phyloP scores from a whole-genome alignment of 805 yeast species.

The Lachancea sp. region DNA sequence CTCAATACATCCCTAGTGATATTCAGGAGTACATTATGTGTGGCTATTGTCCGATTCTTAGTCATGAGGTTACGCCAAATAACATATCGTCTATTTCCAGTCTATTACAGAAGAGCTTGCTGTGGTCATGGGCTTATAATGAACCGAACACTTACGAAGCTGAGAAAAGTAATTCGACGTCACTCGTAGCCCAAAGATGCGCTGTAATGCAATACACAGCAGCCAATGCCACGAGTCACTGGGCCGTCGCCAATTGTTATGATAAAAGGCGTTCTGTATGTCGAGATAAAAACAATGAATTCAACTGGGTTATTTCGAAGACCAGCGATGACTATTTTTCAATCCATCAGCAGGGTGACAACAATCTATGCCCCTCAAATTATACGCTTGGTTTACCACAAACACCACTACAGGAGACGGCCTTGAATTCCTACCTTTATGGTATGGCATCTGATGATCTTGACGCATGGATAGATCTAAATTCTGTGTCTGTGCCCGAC shows the following conservation, averaged over 20 bases:
- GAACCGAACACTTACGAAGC: slow-evolving; percentile 39
- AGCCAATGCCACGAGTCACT: slow-evolving; percentile 37
- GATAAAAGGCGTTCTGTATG: slow-evolving; percentile 50
- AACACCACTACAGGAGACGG: slow-evolving; percentile 42
- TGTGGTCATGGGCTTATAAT: slow-evolving; percentile 72
- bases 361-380: slow-evolving; percentile 33
- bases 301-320: slow-evolving; percentile 39
- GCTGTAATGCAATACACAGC: slow-evolving; percentile 33
- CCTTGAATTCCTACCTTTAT: slow-evolving; percentile 17
- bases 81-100: slow-evolving; percentile 27
- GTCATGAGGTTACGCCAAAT: slow-evolving; percentile 25
- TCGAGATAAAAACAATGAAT: slow-evolving; percentile 35
- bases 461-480: slow-evolving; percentile 67
- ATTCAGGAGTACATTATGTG: slow-evolving; percentile 39
- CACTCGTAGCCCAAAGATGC: slow-evolving; percentile 39
- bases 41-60: slow-evolving; percentile 66
- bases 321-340: slow-evolving; percentile 41
- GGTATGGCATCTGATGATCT: slow-evolving; percentile 7
- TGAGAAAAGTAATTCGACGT: slow-evolving; percentile 16
- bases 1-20: slow-evolving; percentile 37
- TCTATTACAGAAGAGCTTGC: slow-evolving; percentile 31
- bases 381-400: slow-evolving; percentile 43
- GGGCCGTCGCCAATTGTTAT: slow-evolving; percentile 67
- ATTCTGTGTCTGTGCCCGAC: slow-evolving; percentile 61
- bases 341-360: slow-evolving; percentile 15